Percentiles rank a stretch among this genome's conserved stretches.
phyloP scores from a whole-genome alignment of 2,329 filamentous ascomycete species.

The Balansia obtecta region DNA sequence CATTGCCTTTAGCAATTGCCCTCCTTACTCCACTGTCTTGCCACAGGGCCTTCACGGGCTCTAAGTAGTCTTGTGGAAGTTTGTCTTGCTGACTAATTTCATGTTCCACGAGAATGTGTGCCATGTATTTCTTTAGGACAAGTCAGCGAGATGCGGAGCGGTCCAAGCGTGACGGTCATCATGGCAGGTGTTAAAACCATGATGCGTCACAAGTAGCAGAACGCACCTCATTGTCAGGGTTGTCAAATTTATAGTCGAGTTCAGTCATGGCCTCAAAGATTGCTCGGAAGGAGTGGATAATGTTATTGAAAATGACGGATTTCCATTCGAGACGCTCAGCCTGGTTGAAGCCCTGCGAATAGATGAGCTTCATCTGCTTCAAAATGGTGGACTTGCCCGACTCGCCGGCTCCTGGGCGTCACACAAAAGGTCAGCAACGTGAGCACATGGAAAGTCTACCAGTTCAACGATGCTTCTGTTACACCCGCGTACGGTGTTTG shows the following conservation, averaged over 20 bases:
- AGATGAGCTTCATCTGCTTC: constrained; percentile 98
- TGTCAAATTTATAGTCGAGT: constrained; percentile 66
- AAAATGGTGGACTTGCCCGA: constrained; percentile 83
- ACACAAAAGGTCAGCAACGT: constrained; percentile 3
- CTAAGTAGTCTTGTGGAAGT: constrained; percentile 65
- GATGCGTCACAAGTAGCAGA: not conserved
- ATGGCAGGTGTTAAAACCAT: constrained; percentile 13
- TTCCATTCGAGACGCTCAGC: constrained; percentile 88
- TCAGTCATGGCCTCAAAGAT: constrained; percentile 87
- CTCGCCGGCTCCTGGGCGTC: constrained; percentile 74
- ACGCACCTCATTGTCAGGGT: constrained; percentile 65
- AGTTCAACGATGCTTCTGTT: constrained; percentile 1
- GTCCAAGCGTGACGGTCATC: constrained; percentile 11
- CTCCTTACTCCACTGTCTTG: constrained; percentile 68
- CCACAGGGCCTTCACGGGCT: constrained; percentile 79
- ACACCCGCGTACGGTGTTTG: constrained; percentile 1
- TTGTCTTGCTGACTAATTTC: constrained; percentile 75
- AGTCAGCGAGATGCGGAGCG: constrained; percentile 7
- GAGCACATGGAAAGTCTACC: not conserved
- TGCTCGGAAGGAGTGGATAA: constrained; percentile 83
- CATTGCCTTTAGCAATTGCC: constrained; percentile 88
- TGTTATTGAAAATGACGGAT: constrained; percentile 89
- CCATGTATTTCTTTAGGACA: constrained; percentile 55
- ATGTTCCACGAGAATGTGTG: constrained; percentile 62
- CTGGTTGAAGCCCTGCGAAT: constrained; percentile 81